Base-by-base conservation (phyloP, 768 basidiomycete species). In the Antrodiella citrinella region DNA sequence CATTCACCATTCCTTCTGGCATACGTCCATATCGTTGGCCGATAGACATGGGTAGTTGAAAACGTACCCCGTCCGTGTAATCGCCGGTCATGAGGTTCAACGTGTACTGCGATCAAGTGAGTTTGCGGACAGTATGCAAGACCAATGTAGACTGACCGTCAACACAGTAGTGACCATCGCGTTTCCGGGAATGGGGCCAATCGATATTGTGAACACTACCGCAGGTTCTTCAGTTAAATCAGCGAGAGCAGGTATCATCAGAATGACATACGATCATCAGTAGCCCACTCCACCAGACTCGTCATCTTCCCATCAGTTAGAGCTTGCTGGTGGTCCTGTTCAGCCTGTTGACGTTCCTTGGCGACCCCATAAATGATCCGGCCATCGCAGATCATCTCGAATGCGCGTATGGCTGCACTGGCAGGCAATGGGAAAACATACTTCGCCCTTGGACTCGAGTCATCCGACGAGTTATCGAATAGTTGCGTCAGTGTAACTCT, bases 391-490 rank as follows among this genome's bases (percentile, higher is more conserved):
- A 64, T 64, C 61, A 81, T 70, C 26, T 72, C 65, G 55, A 83
- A 83, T 0, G 70, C 72, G 52, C 78, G 81, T 7, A 81, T 69
- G 0, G 78, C 79, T 0, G 75, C 75, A 26, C 65, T 67, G 1
- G 73, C 76, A 0, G 81, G 82, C 3, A 82, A 69, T 7, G 81
- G 80, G 54, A 83, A 82, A 26, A 72, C 67, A 59, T 81, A 83
- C 26, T 75, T 70, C 22, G 75, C 77, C 43, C 72, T 65, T 38
- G 63, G 58, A 0, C 77, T 79, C 9, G 43, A n/a, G 4, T 9
- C 21, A 10, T 3, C 5, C 3, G 44, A 40, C 3, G 30, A 18
- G 44, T 57, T 53, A 10, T n/a, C 15, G 39, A 57, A 57, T 1
- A 47, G 22, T 23, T 57, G 55, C 10, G 26, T 43, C 2, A 56